Evolutionary conservation across 495 filamentous ascomycete genomes (phyloP).

Genomic region (Aspergillus funiculosus): DNA sequence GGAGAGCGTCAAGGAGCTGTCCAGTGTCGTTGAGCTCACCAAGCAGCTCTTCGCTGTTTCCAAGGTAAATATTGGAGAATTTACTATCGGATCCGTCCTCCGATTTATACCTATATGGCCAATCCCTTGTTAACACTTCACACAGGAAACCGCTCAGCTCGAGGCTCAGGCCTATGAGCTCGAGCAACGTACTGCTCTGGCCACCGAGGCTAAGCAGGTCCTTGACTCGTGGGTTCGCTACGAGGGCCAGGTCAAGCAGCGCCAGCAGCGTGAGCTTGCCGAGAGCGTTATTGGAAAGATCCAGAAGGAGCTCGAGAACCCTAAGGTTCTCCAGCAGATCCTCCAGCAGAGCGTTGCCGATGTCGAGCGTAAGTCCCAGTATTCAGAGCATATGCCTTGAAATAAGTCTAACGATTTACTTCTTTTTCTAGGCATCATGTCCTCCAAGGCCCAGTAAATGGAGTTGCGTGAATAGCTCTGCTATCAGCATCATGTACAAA

Average conservation of each 20-base stretch:
- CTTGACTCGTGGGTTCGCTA: slow-evolving; percentile 98
- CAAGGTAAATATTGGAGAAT: slow-evolving; percentile 56
- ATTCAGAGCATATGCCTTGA: neutral
- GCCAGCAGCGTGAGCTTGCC: slow-evolving; percentile 93
- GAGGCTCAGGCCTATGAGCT: slow-evolving; percentile 95
- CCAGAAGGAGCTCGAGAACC: slow-evolving; percentile 95
- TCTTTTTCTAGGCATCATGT: slow-evolving; percentile 43
- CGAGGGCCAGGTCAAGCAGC: slow-evolving; percentile 95
- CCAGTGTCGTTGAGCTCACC: slow-evolving; percentile 89
- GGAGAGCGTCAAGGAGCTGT: slow-evolving; percentile 86
- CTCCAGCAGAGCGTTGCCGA: slow-evolving; percentile 91
- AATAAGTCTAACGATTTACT: slow-evolving; percentile 22
- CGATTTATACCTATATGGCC: neutral
- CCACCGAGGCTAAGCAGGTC: slow-evolving; percentile 85
- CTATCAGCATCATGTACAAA: slow-evolving; percentile 45
- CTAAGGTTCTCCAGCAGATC: slow-evolving; percentile 89
- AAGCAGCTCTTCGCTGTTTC: slow-evolving; percentile 96
- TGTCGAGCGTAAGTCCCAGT: slow-evolving; percentile 78
- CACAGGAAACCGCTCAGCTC: slow-evolving; percentile 89
- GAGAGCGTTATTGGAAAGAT: slow-evolving; percentile 92
- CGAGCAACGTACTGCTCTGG: slow-evolving; percentile 87
- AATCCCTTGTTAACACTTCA: slow-evolving; percentile 15
- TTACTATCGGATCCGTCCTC: neutral
- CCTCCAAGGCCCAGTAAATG: slow-evolving; percentile 49
- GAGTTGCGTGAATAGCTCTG: slow-evolving; percentile 30